These are phyloP conservation scores for Diaporthe amygdali DNA, from an alignment of 2,329 filamentous ascomycete species.

Conservation along the genomic window DNA sequence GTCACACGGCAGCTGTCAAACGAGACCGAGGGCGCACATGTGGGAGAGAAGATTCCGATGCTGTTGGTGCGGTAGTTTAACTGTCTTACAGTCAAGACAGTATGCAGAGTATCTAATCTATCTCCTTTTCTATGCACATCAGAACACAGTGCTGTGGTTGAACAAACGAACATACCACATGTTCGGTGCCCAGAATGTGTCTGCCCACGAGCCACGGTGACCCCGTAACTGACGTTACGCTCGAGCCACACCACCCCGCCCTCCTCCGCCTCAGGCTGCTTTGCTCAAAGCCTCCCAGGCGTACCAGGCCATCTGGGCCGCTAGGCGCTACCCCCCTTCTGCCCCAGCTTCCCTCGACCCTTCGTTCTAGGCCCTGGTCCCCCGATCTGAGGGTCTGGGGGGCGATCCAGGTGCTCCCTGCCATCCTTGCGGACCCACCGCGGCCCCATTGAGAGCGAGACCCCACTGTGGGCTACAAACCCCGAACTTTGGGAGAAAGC, in stretches of 20 bases:
- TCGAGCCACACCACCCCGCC: not conserved
- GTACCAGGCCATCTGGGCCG: no score
- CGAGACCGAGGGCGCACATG: not conserved
- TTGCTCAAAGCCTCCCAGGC: no score
- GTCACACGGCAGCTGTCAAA: conserved; percentile 13
- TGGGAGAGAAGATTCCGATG: not conserved
- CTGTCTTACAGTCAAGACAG: not conserved
- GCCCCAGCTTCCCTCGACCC: not conserved
- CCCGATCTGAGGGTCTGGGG: not conserved
- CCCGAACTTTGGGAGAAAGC: not conserved
- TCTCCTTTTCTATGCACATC: no score
- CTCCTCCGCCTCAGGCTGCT: not conserved
- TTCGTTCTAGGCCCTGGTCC: not conserved
- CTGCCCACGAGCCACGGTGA: conserved; percentile 5
- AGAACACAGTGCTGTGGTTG: no score
- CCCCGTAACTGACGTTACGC: not conserved
- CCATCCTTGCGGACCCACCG: not conserved
- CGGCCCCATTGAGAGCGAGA: not conserved
- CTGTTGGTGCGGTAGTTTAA: no score
- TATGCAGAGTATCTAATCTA: not conserved
- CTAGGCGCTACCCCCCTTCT: no score
- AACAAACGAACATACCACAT: no score
- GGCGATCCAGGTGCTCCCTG: not conserved
- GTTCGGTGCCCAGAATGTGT: not conserved
- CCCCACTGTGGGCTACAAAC: not conserved